Base-by-base conservation (phyloP, 495 filamentous ascomycete species). In the Ramalina intermedia region DNA sequence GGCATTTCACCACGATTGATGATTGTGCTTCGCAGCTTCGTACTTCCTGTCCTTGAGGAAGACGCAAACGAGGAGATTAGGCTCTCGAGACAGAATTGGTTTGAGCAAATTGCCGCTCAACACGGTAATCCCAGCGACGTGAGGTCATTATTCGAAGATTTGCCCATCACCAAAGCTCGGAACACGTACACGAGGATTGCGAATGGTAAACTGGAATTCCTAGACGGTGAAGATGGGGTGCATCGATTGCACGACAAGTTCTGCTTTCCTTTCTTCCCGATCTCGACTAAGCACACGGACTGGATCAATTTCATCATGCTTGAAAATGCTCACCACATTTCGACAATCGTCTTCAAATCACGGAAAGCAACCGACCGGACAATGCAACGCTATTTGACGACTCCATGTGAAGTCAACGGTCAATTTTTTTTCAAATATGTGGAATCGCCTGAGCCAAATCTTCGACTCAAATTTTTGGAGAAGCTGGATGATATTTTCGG, bases 1-100 rank as follows among this genome's bases (percentile, higher is more conserved):
- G 68, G 69, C 3, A 52, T 78, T n/a, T 69, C 74, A 2, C 70
- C 74, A 1, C 66, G 60, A 46, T 50, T 78, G 11, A 66, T 75
- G 54, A 64, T 76, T 20, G 58, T 78, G 11, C 58, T 75, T 13
- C 58, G 74, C 36, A 60, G 53, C 29, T 47, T 50, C 23, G 24
- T 62, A 13, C 43, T 68, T 6, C 57, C 57, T 5, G 33, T 36
- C 21, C 35, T 36, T 8, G 43, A 45, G 13, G 54, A 55, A 45
- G 56, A 62, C 21, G 44, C 41, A 11, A 41, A 53, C 18, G 41
- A 55, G 24, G 13, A 24, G 6, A 42, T 36, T 16, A 55, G 29
- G 27, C 23, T n/a, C n/a, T 37, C 27, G 44, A 46, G 44, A 36
- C 9, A 46, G n/a, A 17, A 16, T n/a, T 12, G 9, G 2, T 46